phyloP scores from a whole-genome alignment of 176 grass and related monocot genomes.

The Musa itinerans region DNA sequence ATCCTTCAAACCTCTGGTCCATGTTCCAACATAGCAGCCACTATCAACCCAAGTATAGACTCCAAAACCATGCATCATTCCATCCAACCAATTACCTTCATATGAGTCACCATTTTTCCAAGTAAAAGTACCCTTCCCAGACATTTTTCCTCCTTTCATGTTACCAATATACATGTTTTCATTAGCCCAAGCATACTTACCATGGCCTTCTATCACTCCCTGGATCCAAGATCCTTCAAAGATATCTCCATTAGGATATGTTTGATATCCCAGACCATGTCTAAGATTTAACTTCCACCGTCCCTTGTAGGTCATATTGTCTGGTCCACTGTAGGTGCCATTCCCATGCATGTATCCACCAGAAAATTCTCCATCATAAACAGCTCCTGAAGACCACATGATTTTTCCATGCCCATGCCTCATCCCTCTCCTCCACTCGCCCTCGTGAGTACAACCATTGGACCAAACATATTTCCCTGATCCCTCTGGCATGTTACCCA shows the following conservation, averaged over 20 bases:
- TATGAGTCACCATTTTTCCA: constrained; percentile 88
- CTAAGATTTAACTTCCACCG: constrained; percentile 79
- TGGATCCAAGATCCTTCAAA: constrained; percentile 96
- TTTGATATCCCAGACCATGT: constrained; percentile 81
- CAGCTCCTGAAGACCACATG: constrained; percentile 44
- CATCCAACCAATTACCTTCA: constrained; percentile 86
- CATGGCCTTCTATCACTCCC: constrained; percentile 69
- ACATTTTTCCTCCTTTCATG: constrained; percentile 86
- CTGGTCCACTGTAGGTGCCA: constrained; percentile 48
- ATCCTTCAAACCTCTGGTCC: constrained; percentile 94
- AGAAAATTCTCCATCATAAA: constrained; percentile 68
- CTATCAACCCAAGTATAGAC: constrained; percentile 86
- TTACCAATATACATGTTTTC: constrained; percentile 61
- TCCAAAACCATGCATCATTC: constrained; percentile 86
- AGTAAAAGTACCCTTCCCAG: constrained; percentile 76
- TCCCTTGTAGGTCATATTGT: constrained; percentile 58
- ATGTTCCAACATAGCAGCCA: constrained; percentile 77
- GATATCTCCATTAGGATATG: constrained; percentile 65
- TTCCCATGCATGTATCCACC: constrained; percentile 77
- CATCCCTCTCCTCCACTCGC: constrained; percentile 88
- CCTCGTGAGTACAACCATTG: constrained; percentile 66
- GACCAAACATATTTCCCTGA: constrained; percentile 69
- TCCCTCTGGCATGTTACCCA: constrained; percentile 65
- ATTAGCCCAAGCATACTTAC: constrained; percentile 83
- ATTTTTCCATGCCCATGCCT: constrained; percentile 78